Evolutionary conservation across 352 stramenopile species (phyloP).

Genomic region (Phytophthora kernoviae): DNA sequence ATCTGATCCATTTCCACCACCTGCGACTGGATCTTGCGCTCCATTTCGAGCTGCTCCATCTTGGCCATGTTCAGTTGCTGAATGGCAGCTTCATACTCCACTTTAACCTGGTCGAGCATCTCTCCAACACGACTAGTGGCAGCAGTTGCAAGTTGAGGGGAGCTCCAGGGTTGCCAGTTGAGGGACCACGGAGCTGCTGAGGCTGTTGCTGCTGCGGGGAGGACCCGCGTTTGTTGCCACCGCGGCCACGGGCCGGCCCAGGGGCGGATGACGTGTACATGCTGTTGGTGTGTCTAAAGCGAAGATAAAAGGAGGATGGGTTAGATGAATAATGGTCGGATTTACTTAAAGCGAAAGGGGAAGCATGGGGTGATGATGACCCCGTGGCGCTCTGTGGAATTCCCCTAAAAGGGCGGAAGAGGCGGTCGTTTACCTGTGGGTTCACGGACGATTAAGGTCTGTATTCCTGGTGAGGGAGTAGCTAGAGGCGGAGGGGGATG

Average conservation of each 20-base stretch:
- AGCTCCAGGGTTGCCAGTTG: conserved; percentile 47
- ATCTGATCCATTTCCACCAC: conserved; percentile 90
- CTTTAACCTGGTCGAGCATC: conserved; percentile 87
- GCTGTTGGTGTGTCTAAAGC: background rate
- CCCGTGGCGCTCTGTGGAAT: background rate
- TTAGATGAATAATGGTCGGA: background rate
- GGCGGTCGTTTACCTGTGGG: background rate
- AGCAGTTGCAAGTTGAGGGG: conserved; percentile 31
- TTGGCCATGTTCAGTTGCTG: conserved; percentile 89
- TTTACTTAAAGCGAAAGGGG: background rate
- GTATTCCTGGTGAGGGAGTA: background rate
- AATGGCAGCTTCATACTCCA: conserved; percentile 81
- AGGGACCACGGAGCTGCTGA: conserved; percentile 67
- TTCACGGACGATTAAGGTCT: background rate
- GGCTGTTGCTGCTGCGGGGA: conserved; percentile 57
- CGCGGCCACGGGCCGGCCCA: conserved; percentile 54
- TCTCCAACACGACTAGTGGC: conserved; percentile 72
- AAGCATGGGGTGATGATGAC: background rate
- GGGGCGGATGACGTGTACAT: conserved; percentile 81
- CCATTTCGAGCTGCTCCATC: conserved; percentile 88
- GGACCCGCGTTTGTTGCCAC: conserved; percentile 49
- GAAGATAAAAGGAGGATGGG: background rate
- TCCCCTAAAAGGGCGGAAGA: background rate
- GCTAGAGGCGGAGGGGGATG: background rate
- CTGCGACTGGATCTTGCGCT: conserved; percentile 88